Evolutionary conservation across 805 yeast genomes (phyloP).

Genomic region (Barnettozyma salicaria): DNA sequence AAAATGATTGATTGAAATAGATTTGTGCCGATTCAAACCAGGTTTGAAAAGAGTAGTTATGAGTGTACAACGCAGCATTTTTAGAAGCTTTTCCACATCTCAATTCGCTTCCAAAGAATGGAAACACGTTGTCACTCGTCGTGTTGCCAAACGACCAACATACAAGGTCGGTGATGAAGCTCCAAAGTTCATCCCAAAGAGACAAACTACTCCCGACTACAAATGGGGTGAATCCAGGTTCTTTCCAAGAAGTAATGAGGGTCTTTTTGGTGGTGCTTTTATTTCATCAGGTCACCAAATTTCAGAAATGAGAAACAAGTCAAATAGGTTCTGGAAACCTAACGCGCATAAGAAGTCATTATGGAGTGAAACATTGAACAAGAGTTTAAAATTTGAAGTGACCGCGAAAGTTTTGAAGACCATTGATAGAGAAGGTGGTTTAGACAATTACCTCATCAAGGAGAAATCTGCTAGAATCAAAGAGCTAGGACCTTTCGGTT

Average conservation of each 20-base stretch:
- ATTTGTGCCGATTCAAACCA: too few relatives aligned
- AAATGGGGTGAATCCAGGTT: conserved; percentile 73
- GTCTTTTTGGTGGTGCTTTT: conserved; percentile 86
- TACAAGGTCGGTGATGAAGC: conserved; percentile 48
- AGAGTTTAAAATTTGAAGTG: conserved; percentile 48
- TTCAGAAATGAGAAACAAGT: conserved; percentile 69
- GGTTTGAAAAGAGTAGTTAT: too few relatives aligned
- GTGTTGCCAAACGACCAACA: conserved; percentile 37
- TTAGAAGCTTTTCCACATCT: conserved; percentile 20
- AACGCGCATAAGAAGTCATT: conserved; percentile 69
- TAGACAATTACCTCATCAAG: conserved; percentile 81
- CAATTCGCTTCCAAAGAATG: conserved; percentile 27
- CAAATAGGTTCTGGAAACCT: conserved; percentile 74
- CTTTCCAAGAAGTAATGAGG: conserved; percentile 81
- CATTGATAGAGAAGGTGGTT: conserved; percentile 89
- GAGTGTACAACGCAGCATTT: too few relatives aligned
- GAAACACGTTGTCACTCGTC: conserved; percentile 44
- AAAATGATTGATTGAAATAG: too few relatives aligned
- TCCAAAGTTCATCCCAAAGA: conserved; percentile 42
- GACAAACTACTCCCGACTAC: conserved; percentile 50
- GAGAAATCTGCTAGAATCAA: conserved; percentile 86
- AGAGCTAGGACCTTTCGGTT: conserved; percentile 88
- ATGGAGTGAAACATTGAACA: conserved; percentile 77
- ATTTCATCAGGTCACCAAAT: conserved; percentile 71
- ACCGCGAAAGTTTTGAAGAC: conserved; percentile 81